Evolutionary conservation across 257 asterid genomes (phyloP).

Genomic region (Sherardia arvensis): DNA sequence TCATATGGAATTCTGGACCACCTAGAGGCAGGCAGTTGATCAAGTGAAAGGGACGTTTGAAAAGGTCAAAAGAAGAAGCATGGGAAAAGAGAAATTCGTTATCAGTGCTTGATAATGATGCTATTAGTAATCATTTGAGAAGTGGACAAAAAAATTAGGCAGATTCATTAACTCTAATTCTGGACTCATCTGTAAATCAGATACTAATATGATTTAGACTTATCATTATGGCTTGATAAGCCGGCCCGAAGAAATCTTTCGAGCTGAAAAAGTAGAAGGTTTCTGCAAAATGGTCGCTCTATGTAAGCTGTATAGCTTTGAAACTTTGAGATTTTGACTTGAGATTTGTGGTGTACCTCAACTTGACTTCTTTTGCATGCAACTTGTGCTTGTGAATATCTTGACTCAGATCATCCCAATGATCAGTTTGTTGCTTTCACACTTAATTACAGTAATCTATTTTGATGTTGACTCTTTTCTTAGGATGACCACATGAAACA

Average conservation of each 20-base stretch:
- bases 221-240: background rate
- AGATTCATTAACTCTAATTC: background rate
- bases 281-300: background rate
- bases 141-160: background rate
- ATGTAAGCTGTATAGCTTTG: background rate
- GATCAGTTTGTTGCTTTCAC: background rate
- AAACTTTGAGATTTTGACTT: background rate
- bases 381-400: background rate
- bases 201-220: background rate
- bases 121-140: too few species aligned
- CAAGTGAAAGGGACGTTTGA: background rate
- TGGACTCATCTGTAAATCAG: background rate
- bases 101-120: background rate
- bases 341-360: too few species aligned
- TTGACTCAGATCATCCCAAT: background rate
- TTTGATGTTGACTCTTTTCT: background rate
- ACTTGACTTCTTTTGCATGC: background rate
- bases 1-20: too few species aligned
- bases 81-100: background rate
- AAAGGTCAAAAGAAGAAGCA: constrained; percentile 1
- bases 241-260: background rate
- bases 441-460: background rate
- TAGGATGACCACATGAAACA: background rate
- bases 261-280: background rate
- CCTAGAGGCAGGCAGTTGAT: too few species aligned